Evolutionary conservation across 208 protist species (phyloP).

Genomic region (Naegleria gruberi): DNA sequence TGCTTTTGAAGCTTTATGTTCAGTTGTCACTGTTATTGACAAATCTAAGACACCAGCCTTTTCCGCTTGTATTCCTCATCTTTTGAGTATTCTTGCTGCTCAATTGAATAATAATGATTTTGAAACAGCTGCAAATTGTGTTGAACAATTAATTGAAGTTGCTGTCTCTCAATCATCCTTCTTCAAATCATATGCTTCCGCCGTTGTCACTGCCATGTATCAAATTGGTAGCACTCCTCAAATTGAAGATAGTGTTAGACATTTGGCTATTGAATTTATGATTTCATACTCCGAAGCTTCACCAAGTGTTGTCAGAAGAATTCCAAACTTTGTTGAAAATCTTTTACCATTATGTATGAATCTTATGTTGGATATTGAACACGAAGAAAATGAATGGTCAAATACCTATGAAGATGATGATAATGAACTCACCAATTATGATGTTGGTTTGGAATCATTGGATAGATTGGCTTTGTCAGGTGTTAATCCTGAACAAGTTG

Average conservation of each 20-base stretch:
- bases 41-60: background rate
- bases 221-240: background rate
- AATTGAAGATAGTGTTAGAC: background rate
- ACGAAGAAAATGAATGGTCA: constrained; percentile 34
- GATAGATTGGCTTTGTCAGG: constrained; percentile 52
- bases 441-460: constrained; percentile 48
- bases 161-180: background rate
- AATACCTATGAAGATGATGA: constrained; percentile 37
- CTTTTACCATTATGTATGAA: constrained; percentile 25
- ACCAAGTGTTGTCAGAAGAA: background rate
- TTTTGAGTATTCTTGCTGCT: background rate
- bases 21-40: background rate
- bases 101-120: background rate
- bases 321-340: background rate
- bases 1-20: constrained; percentile 6
- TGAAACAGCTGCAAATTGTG: background rate
- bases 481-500: constrained; percentile 52
- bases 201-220: background rate
- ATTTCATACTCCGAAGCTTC: background rate
- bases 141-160: constrained; percentile 14
- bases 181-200: background rate
- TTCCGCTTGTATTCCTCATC: background rate
- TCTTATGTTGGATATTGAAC: constrained; percentile 45
- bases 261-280: constrained; percentile 3
- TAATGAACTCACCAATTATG: constrained; percentile 36